Evolutionary conservation across 2,329 filamentous ascomycete genomes (phyloP).

Genomic region (Fusarium acutatum): DNA sequence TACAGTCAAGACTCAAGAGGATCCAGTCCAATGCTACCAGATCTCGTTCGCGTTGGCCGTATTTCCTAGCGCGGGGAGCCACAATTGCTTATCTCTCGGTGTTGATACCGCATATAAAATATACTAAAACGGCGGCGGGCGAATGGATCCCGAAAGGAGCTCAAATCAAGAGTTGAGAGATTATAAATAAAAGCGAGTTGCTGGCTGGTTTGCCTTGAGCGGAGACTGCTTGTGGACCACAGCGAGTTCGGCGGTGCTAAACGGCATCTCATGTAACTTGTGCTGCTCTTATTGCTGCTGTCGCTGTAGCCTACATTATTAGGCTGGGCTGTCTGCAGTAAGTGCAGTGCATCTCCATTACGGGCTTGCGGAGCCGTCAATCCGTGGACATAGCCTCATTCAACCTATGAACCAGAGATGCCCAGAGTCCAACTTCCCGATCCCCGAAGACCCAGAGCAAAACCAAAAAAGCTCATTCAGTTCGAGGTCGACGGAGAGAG

Average conservation of each 20-base stretch:
- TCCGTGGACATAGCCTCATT: slow-evolving; percentile 8
- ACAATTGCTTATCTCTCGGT: slow-evolving; percentile 37
- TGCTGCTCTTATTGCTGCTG: neutral
- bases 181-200: slow-evolving; percentile 44
- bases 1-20: slow-evolving; percentile 6
- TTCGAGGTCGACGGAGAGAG: slow-evolving; percentile 10
- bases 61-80: slow-evolving; percentile 33
- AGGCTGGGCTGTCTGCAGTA: neutral
- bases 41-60: slow-evolving; percentile 23
- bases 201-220: slow-evolving; percentile 20
- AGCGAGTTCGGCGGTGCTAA: slow-evolving; percentile 39
- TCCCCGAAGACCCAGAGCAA: slow-evolving; percentile 21
- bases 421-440: slow-evolving; percentile 21
- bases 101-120: slow-evolving; percentile 7
- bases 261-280: slow-evolving; percentile 3
- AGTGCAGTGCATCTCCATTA: slow-evolving; percentile 4
- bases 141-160: slow-evolving; percentile 27
- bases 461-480: slow-evolving; percentile 4
- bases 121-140: slow-evolving; percentile 24
- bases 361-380: slow-evolving; percentile 35
- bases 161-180: slow-evolving; percentile 38
- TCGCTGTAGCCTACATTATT: neutral
- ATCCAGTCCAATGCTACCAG: slow-evolving; percentile 4
- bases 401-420: slow-evolving; percentile 17
- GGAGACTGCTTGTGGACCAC: slow-evolving; percentile 34